Evolutionary conservation across 176 grass and related monocot species (phyloP).

Genomic region (Lolium rigidum): DNA sequence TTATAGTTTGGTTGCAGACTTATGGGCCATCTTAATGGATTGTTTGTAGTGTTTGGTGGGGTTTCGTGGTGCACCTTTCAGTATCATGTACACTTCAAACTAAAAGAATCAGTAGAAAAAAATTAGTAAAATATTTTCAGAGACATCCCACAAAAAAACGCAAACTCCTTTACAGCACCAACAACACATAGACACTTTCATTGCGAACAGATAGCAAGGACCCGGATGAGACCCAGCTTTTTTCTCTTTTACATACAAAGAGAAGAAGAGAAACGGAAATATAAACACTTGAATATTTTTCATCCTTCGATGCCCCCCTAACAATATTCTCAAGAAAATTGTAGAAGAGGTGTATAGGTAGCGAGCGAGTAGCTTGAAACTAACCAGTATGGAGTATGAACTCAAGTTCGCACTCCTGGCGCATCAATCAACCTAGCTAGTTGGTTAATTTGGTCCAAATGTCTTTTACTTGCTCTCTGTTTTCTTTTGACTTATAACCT

Average conservation of each 20-base stretch:
- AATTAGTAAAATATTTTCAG: no score
- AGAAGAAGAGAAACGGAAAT: background rate
- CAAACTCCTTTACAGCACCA: background rate
- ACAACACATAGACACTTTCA: background rate
- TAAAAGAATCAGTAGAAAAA: background rate
- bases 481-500: constrained; percentile 6
- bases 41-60: background rate
- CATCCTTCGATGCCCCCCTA: background rate
- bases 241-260: background rate
- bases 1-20: background rate
- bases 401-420: background rate
- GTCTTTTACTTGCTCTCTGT: constrained; percentile 22
- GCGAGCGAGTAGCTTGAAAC: background rate
- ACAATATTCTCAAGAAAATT: background rate
- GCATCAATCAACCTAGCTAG: background rate
- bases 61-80: constrained; percentile 8
- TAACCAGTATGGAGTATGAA: background rate
- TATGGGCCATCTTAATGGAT: background rate
- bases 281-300: background rate
- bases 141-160: background rate
- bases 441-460: constrained; percentile 17
- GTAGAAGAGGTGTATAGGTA: background rate
- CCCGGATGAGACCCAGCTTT: background rate
- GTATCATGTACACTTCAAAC: background rate
- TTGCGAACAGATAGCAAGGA: background rate